Evolutionary conservation across 805 yeast genomes (phyloP).

Genomic region (Ascoidea rubescens): DNA sequence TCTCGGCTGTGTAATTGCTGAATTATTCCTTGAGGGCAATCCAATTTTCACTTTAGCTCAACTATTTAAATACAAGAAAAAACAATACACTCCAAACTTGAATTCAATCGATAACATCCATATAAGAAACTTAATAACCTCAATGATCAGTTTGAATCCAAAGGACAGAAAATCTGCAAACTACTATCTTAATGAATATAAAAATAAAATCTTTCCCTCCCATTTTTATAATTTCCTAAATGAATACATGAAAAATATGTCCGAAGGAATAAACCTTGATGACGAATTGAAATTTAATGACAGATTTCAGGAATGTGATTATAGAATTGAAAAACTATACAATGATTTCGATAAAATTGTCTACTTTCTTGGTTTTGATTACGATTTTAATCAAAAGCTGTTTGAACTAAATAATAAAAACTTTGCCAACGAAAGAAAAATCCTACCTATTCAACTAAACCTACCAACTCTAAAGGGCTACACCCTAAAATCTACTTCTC

Average conservation of each 20-base stretch:
- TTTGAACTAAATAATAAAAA: slow-evolving; percentile 5
- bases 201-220: slow-evolving; percentile 44
- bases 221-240: slow-evolving; percentile 57
- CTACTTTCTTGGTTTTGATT: slow-evolving; percentile 23
- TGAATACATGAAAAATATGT: slow-evolving; percentile 42
- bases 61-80: slow-evolving; percentile 64
- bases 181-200: slow-evolving; percentile 35
- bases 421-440: slow-evolving; percentile 1
- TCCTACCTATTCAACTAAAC: slow-evolving; percentile 27
- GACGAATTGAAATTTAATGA: not conserved
- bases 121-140: slow-evolving; percentile 39
- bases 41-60: slow-evolving; percentile 82
- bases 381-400: slow-evolving; percentile 10
- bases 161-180: slow-evolving; percentile 38
- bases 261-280: slow-evolving; percentile 10
- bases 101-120: slow-evolving; percentile 35
- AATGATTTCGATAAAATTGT: slow-evolving; percentile 40
- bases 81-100: slow-evolving; percentile 53
- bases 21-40: slow-evolving; percentile 73
- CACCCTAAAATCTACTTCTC: slow-evolving; percentile 23
- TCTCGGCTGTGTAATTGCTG: slow-evolving; percentile 82
- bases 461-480: slow-evolving; percentile 38
- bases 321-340: slow-evolving; percentile 47
- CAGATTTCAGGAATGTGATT: slow-evolving; percentile 30
- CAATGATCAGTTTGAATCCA: slow-evolving; percentile 59